phyloP scores from a whole-genome alignment of 371 early-diverging fungal genomes.

The Vairimorpha necatrix region DNA sequence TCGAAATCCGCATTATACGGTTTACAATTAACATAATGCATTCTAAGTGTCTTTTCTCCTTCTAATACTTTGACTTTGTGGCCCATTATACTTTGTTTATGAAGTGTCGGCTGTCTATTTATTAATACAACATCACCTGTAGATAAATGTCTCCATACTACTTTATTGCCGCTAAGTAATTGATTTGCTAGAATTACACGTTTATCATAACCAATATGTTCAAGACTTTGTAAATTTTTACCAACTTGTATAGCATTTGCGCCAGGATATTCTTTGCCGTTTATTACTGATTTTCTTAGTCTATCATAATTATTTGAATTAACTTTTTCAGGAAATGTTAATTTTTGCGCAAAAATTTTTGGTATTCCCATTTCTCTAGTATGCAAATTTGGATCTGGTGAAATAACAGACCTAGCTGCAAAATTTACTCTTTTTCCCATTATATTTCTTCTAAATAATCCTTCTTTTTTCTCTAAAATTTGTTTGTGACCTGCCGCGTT shows the following conservation, averaged over 20 bases:
- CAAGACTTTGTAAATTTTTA: conserved; percentile 69
- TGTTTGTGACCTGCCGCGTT: conserved; percentile 71
- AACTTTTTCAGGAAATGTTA: conserved; percentile 96
- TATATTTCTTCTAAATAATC: conserved; percentile 97
- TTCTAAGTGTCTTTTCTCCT: conserved; percentile 92
- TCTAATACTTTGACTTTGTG: conserved; percentile 90
- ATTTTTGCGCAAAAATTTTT: conserved; percentile 83
- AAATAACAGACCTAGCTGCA: conserved; percentile 96
- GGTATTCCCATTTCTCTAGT: conserved; percentile 96
- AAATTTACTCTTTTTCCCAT: conserved; percentile 99
- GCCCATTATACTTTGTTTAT: conserved; percentile 98
- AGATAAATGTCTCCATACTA: conserved; percentile 86
- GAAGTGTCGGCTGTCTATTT: conserved; percentile 98
- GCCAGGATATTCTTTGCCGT: conserved; percentile 97
- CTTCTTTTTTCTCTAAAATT: conserved; percentile 97
- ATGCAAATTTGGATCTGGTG: conserved; percentile 95
- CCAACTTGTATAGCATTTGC: conserved; percentile 66
- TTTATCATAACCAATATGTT: conserved; percentile 73
- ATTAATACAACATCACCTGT: conserved; percentile 92
- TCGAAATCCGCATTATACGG: conserved; percentile 99
- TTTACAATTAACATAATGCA: conserved; percentile 96
- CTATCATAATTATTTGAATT: conserved; percentile 84
- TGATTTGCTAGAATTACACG: conserved; percentile 88
- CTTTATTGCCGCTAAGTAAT: conserved; percentile 75
- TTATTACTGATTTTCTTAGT: conserved; percentile 84